phyloP scores from a whole-genome alignment of 306 rosid species.

The Prosopis cineraria region DNA sequence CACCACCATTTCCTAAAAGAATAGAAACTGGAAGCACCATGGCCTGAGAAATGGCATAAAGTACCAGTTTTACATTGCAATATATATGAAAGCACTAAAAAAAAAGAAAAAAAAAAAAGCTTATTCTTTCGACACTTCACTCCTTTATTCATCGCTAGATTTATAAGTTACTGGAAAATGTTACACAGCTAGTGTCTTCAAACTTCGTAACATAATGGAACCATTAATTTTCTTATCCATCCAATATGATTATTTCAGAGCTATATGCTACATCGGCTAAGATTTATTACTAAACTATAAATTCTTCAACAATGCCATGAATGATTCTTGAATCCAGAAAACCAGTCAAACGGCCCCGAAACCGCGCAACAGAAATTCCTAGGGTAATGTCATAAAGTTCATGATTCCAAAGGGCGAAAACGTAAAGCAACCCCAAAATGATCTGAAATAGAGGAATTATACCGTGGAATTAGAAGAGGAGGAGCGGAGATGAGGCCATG shows the following conservation, averaged over 20 bases:
- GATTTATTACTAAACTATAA: neutral
- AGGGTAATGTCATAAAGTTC: neutral
- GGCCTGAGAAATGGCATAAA: neutral
- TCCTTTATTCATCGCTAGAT: neutral
- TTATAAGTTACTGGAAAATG: neutral
- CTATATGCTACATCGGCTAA: neutral
- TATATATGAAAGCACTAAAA: neutral
- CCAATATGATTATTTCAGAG: neutral
- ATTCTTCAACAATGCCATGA: neutral
- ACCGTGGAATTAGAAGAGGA: constrained; percentile 49
- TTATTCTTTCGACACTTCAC: neutral
- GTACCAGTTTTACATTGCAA: neutral
- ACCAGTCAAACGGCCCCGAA: neutral
- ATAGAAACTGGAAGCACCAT: constrained; percentile 1
- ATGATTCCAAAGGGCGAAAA: neutral
- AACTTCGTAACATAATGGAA: neutral
- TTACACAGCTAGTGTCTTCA: neutral
- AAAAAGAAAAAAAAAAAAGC: neutral
- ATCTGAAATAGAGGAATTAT: constrained; percentile 26
- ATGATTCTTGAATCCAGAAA: neutral
- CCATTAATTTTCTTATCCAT: neutral
- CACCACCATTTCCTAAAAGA: neutral
- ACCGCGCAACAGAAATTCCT: neutral
- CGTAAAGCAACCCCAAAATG: constrained; percentile 25
- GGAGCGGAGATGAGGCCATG: constrained; percentile 56